A percentile compares a stretch with the other conserved stretches of the same genome.
Evolutionary conservation across 768 basidiomycete species (phyloP).

Genomic region (Podaxis sp.): DNA sequence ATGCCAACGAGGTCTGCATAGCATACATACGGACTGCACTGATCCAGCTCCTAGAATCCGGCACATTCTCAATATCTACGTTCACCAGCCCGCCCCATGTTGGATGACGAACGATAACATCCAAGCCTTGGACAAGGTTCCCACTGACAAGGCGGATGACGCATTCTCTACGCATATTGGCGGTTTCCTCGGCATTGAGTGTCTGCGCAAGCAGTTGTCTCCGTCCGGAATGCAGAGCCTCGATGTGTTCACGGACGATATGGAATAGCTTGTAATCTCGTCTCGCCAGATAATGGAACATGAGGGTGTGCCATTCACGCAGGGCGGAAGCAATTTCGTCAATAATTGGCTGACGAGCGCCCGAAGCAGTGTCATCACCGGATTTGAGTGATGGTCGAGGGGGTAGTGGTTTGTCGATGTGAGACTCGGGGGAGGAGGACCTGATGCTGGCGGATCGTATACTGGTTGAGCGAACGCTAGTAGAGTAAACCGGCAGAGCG

Average conservation of each 20-base stretch:
- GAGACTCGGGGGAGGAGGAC: slow-evolving; percentile 63
- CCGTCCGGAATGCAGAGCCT: slow-evolving; percentile 86
- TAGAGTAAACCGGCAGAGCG: slow-evolving; percentile 66
- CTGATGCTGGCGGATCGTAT: slow-evolving; percentile 75
- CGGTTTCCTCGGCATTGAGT: slow-evolving; percentile 81
- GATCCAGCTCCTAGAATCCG: slow-evolving; percentile 80
- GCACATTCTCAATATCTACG: slow-evolving; percentile 83
- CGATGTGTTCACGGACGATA: slow-evolving; percentile 82
- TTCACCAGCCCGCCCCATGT: slow-evolving; percentile 86
- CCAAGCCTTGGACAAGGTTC: slow-evolving; percentile 88
- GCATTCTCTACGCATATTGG: slow-evolving; percentile 77
- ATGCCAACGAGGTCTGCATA: slow-evolving; percentile 81
- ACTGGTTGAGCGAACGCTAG: slow-evolving; percentile 64
- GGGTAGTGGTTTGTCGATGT: slow-evolving; percentile 68
- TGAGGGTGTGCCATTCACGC: slow-evolving; percentile 90
- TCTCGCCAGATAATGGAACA: slow-evolving; percentile 87
- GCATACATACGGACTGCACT: slow-evolving; percentile 89
- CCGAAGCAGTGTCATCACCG: slow-evolving; percentile 88
- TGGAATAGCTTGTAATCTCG: slow-evolving; percentile 90
- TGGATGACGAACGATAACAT: slow-evolving; percentile 95
- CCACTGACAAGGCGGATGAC: slow-evolving; percentile 84
- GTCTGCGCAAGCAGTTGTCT: slow-evolving; percentile 87
- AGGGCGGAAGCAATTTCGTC: slow-evolving; percentile 97
- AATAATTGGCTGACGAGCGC: slow-evolving; percentile 81
- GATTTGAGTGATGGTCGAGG: slow-evolving; percentile 94